Evolutionary conservation across 108 stramenopile genomes (phyloP).

Genomic region (Poteriospumella lacustris): DNA sequence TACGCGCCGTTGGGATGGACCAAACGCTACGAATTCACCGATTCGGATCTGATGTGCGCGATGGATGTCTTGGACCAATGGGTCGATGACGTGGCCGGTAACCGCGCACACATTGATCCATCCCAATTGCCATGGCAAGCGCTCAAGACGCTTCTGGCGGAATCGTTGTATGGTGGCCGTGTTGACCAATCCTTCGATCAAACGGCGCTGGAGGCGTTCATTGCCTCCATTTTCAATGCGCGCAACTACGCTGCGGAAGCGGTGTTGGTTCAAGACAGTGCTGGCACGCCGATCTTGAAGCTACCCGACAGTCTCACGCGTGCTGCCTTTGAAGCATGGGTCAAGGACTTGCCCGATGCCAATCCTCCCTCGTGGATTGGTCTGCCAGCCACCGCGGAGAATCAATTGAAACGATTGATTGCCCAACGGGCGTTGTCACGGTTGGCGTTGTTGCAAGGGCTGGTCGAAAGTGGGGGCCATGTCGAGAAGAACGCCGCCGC

Average conservation of each 20-base stretch:
- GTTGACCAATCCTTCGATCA: conserved; percentile 37
- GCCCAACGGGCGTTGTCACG: background rate
- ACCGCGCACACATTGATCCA: conserved; percentile 42
- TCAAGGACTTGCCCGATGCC: conserved; percentile 3
- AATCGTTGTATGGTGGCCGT: conserved; percentile 56
- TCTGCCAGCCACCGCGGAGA: conserved; percentile 33
- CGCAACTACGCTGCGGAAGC: background rate
- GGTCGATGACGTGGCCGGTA: conserved; percentile 40
- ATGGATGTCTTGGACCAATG: conserved; percentile 58
- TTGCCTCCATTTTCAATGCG: background rate
- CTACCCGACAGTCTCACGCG: conserved; percentile 4
- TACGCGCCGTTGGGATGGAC: conserved; percentile 90
- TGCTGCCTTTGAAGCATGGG: conserved; percentile 30
- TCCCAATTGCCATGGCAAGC: conserved; percentile 53
- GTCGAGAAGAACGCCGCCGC: too few species aligned
- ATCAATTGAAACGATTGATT: background rate
- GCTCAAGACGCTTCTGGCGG: conserved; percentile 42
- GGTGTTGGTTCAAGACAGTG: background rate
- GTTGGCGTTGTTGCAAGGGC: conserved; percentile 9
- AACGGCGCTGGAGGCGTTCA: conserved; percentile 18
- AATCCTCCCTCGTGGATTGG: conserved; percentile 40
- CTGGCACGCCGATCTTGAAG: background rate
- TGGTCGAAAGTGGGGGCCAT: too few species aligned
- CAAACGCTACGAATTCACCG: conserved; percentile 87
- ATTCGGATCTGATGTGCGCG: conserved; percentile 85